These are phyloP conservation scores for Brettanomyces anomalus DNA, from an alignment of 805 yeast genomes.

Conservation along the genomic window DNA sequence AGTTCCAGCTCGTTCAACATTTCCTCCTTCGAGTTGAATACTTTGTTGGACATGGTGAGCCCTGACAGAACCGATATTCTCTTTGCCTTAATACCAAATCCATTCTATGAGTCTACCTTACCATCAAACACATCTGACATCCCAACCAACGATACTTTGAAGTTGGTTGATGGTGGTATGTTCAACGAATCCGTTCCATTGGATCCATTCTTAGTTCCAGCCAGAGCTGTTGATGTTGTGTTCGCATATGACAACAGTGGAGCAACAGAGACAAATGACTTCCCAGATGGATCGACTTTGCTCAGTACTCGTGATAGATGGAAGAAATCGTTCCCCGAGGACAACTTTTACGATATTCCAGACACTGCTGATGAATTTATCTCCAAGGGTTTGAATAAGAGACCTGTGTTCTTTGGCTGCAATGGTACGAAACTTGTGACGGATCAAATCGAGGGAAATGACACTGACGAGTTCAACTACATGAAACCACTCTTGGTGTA, in stretches of 20 bases:
- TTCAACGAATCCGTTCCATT: constrained; percentile 51
- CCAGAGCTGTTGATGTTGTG: constrained; percentile 50
- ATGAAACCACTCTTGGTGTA: constrained; percentile 67
- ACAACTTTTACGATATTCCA: constrained; percentile 68
- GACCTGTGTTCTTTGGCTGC: constrained; percentile 79
- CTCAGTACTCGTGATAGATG: constrained; percentile 44
- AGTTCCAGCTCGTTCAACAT: constrained; percentile 4
- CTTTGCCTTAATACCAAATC: constrained; percentile 34
- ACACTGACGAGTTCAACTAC: constrained; percentile 19
- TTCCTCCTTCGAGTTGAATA: constrained; percentile 7
- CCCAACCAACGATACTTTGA: constrained; percentile 9
- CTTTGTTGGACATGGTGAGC: constrained; percentile 27
- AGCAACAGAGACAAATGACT: constrained; percentile 39
- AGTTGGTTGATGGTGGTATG: constrained; percentile 26
- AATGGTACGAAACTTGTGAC: constrained; percentile 45
- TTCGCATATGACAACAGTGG: constrained; percentile 58
- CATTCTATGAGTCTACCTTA: constrained; percentile 28
- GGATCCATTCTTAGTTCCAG: constrained; percentile 51
- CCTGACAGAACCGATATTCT: constrained; percentile 36
- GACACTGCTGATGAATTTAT: constrained; percentile 44
- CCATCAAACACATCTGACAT: constrained; percentile 24
- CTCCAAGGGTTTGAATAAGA: constrained; percentile 45
- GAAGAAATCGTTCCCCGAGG: constrained; percentile 35
- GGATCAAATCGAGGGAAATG: constrained; percentile 16
- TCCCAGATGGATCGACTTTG: constrained; percentile 62